Evolutionary conservation across 352 stramenopile species (phyloP).

Genomic region (Phytopythium ostracodes): DNA sequence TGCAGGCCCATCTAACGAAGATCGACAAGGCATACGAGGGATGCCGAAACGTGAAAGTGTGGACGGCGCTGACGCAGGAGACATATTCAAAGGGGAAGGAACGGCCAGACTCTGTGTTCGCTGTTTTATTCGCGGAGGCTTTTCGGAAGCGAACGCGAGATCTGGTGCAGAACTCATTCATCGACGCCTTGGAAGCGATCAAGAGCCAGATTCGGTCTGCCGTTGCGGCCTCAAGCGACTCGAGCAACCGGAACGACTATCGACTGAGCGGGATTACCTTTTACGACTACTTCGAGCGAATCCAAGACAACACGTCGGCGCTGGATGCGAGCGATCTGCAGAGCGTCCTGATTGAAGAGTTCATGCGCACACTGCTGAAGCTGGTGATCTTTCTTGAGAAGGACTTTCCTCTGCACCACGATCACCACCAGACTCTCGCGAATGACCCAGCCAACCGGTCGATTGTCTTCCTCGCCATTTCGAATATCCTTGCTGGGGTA

Average conservation of each 20-base stretch:
- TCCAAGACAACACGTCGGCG: conserved; percentile 57
- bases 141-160: conserved; percentile 63
- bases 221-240: conserved; percentile 21
- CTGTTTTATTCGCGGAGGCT: conserved; percentile 51
- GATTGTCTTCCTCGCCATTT: conserved; percentile 44
- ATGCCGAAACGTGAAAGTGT: conserved; percentile 34
- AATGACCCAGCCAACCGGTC: conserved; percentile 13
- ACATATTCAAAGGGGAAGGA: background rate
- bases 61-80: conserved; percentile 19
- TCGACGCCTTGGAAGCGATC: conserved; percentile 69
- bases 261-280: conserved; percentile 54
- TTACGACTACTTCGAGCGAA: conserved; percentile 73
- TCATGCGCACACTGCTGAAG: conserved; percentile 67
- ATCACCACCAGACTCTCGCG: conserved; percentile 4
- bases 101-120: conserved; percentile 41
- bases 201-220: conserved; percentile 50
- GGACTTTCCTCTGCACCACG: conserved; percentile 33
- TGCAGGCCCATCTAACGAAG: background rate
- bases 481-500: conserved; percentile 68
- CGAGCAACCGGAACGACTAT: conserved; percentile 18
- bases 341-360: conserved; percentile 70
- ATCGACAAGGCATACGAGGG: conserved; percentile 25
- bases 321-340: conserved; percentile 75
- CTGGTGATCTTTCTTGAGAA: conserved; percentile 72
- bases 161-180: conserved; percentile 72